These are phyloP conservation scores for Solanum lycopersicoides DNA, from an alignment of 257 asterid genomes.

Conservation along the genomic window DNA sequence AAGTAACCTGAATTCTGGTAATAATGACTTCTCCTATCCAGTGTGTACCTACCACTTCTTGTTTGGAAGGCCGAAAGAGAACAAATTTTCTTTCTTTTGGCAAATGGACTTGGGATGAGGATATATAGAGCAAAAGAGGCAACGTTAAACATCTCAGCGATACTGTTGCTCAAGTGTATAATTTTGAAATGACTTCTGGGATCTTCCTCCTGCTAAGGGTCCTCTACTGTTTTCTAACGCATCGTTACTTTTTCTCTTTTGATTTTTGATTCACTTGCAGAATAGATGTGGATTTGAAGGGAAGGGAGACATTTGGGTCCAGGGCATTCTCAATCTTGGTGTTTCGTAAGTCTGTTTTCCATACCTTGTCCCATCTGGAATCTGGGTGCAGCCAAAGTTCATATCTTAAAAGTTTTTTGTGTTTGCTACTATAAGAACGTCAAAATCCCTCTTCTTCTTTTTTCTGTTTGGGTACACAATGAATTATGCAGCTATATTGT, in stretches of 20 bases:
- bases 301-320: constrained; percentile 94
- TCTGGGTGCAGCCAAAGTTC: neutral
- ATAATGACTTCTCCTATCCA: neutral
- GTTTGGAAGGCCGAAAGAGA: neutral
- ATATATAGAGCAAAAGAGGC: neutral
- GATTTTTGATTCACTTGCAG: constrained; percentile 31
- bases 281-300: constrained; percentile 98
- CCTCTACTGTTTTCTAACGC: neutral
- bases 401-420: neutral
- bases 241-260: neutral
- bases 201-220: neutral
- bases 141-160: neutral
- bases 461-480: neutral
- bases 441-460: neutral
- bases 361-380: neutral
- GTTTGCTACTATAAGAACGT: neutral
- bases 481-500: neutral
- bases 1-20: neutral
- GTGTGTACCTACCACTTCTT: neutral
- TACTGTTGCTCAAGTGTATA: neutral
- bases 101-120: neutral
- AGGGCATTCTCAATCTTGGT: constrained; percentile 87
- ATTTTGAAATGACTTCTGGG: neutral
- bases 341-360: constrained; percentile 54
- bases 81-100: neutral